Percentiles rank a stretch among this genome's conserved stretches.
These are phyloP conservation scores for Fusarium annulatum DNA, from an alignment of 2,329 filamentous ascomycete species.

Conservation along the genomic window DNA sequence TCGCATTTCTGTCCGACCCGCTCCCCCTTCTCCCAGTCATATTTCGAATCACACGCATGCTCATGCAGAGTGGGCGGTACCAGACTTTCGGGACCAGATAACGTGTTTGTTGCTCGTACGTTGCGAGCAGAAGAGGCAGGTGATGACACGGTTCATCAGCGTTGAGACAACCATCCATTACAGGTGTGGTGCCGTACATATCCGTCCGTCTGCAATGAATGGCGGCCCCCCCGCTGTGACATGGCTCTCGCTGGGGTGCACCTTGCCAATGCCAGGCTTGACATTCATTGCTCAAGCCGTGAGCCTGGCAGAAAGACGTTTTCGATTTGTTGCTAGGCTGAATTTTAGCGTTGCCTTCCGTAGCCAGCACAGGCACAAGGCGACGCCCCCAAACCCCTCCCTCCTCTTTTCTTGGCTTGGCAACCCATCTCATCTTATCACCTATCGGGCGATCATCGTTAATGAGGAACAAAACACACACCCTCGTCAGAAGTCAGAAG, in stretches of 20 bases:
- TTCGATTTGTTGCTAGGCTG: conserved; percentile 28
- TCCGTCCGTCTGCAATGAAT: conserved; percentile 22
- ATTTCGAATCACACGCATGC: conserved; percentile 31
- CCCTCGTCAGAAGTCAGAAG: conserved; percentile 41
- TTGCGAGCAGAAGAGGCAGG: conserved; percentile 36
- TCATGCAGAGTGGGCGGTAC: conserved; percentile 48
- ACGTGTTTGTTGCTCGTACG: conserved; percentile 39
- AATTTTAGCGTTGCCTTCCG: conserved; percentile 17
- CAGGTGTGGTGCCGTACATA: conserved; percentile 16
- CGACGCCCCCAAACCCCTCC: conserved; percentile 19
- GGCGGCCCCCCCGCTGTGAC: conserved; percentile 19
- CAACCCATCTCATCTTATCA: conserved; percentile 26
- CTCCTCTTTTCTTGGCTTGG: conserved; percentile 8
- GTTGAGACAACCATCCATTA: conserved; percentile 31
- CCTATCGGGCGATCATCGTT: conserved; percentile 43
- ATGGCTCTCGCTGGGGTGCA: conserved; percentile 14
- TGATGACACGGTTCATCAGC: conserved; percentile 29
- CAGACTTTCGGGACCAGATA: conserved; percentile 46
- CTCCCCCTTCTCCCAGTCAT: conserved; percentile 27
- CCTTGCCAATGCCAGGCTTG: conserved; percentile 13
- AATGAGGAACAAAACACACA: conserved; percentile 28
- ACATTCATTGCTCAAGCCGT: conserved; percentile 11
- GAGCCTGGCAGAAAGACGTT: conserved; percentile 24
- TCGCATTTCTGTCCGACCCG: conserved; percentile 28
- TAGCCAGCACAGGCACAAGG: conserved; percentile 20